A percentile compares a stretch with the other conserved stretches of the same genome.
phyloP scores from a whole-genome alignment of 768 basidiomycete species.

The Rhodotorula taiwanensis region DNA sequence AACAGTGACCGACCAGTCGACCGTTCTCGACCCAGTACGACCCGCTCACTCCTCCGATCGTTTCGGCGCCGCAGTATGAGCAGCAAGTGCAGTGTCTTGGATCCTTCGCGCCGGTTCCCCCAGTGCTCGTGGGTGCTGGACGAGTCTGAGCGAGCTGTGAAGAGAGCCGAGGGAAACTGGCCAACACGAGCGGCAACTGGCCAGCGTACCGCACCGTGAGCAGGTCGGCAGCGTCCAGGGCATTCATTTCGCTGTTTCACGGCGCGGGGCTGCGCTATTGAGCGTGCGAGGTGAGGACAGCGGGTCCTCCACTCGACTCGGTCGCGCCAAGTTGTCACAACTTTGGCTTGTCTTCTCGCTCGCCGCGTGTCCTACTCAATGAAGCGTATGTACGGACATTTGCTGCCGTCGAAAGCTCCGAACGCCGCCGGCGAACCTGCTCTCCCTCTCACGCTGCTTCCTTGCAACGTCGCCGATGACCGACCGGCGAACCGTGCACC shows the following conservation, averaged over 20 bases:
- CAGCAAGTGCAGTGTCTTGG: background rate
- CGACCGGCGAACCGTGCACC: too few relatives aligned
- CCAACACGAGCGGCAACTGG: constrained; percentile 8
- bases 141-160: background rate
- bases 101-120: too few relatives aligned
- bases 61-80: constrained; percentile 1
- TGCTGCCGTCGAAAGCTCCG: too few relatives aligned
- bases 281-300: too few relatives aligned
- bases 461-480: too few relatives aligned
- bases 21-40: too few relatives aligned
- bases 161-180: constrained; percentile 6
- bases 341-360: background rate
- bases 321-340: too few relatives aligned
- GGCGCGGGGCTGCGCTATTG: too few relatives aligned
- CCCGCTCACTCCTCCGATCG: constrained; percentile 14
- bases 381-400: too few relatives aligned
- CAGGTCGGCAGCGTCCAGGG: background rate
- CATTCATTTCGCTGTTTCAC: background rate
- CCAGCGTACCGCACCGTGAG: constrained; percentile 2
- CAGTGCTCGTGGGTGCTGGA: too few relatives aligned
- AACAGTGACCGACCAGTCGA: background rate
- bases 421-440: background rate
- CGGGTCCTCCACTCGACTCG: too few relatives aligned
- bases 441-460: background rate
- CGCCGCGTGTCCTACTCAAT: background rate